Evolutionary conservation across 371 early-diverging fungal genomes (phyloP), one percentile per base, ranked within the genome.

Genomic region (Actinomucor elegans): DNA sequence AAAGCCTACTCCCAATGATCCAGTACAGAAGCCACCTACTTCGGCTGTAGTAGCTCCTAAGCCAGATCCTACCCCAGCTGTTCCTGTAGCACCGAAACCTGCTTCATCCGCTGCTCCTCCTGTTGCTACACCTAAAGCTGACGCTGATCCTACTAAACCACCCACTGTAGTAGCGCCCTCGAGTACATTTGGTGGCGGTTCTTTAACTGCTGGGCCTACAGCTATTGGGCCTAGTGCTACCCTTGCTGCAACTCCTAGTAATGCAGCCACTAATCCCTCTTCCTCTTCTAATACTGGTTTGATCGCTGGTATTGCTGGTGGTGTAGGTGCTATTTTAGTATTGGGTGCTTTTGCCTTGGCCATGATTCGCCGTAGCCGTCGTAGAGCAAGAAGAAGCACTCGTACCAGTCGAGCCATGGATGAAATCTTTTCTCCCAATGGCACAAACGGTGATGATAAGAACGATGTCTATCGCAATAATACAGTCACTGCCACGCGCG

Each of bases 281-380:
- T 9, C 28, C 12, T 29, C 43, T 5, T 34, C 23, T 10, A 64
- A 56, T 37, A 28, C 44, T 6, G 56, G 52, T 3, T 18, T 64
- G 5, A 55, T 64, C 27, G 65, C 52, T 24, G 65, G 60, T 29
- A 52, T 64, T 48, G 60, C 56, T n/a, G 65, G 65, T n/a, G 65
- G 55, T 32, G 37, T 60, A 9, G 56, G 33, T 28, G 65, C 52
- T 27, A 32, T 43, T 32, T 38, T 27, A n/a, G 17, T 59, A 7
- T 14, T 64, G 17, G 54, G 51, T n/a, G 65, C 60, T 1, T 21
- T 52, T 36, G 52, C 47, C 4, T 31, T 59, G 3, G 20, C 48
- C n/a, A 36, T 55, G n/a, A 49, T 64, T 18, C 65, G 65, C 37
- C 55, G 47, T 32, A 41, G 55, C 24, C 23, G 52, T 11, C 51